Conservation (phyloP, 805 yeast genomes). For the Candida morakotiae region DNA sequence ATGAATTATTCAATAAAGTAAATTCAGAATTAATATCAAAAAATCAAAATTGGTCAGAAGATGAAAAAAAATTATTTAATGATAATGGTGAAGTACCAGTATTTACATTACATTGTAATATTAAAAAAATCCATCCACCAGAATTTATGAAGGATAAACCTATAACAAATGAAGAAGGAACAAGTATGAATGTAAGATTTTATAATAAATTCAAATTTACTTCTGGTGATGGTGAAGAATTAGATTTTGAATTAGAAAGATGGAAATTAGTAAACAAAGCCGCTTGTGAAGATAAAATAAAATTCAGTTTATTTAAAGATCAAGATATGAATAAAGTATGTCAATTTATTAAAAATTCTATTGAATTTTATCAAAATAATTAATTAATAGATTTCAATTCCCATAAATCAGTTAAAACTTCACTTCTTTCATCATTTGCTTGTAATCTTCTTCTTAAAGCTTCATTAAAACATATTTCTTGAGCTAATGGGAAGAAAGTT, state of each 20-base stretch:
- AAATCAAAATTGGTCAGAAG: slow-evolving; percentile 6
- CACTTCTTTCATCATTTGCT: slow-evolving; percentile 39
- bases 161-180: slow-evolving; percentile 6
- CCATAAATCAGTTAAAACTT: slow-evolving; percentile 33
- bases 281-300: slow-evolving; percentile 9
- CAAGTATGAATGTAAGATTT: slow-evolving; percentile 11
- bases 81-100: slow-evolving; percentile 9
- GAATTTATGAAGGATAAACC: slow-evolving; percentile 6
- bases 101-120: slow-evolving; percentile 14
- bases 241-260: slow-evolving; percentile 12
- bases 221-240: slow-evolving; percentile 3
- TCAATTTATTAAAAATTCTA: slow-evolving; percentile 11
- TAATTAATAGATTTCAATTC: slow-evolving; percentile 14
- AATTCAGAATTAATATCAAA: slow-evolving; percentile 1
- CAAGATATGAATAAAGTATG: slow-evolving; percentile 12
- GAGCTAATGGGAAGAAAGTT: slow-evolving; percentile 69
- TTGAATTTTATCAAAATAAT: slow-evolving; percentile 6
- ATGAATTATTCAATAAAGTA: slow-evolving; percentile 10
- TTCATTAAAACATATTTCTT: slow-evolving; percentile 88
- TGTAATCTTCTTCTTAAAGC: slow-evolving; percentile 75
- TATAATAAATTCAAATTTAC: slow-evolving; percentile 8
- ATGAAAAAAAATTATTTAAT: slow-evolving; percentile 4
- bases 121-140: slow-evolving; percentile 16
- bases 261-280: slow-evolving; percentile 10
- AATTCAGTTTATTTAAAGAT: slow-evolving; percentile 8